Conservation (phyloP, 2,329 filamentous ascomycete genomes). For the Paecilomyces dactylethromorphus region DNA sequence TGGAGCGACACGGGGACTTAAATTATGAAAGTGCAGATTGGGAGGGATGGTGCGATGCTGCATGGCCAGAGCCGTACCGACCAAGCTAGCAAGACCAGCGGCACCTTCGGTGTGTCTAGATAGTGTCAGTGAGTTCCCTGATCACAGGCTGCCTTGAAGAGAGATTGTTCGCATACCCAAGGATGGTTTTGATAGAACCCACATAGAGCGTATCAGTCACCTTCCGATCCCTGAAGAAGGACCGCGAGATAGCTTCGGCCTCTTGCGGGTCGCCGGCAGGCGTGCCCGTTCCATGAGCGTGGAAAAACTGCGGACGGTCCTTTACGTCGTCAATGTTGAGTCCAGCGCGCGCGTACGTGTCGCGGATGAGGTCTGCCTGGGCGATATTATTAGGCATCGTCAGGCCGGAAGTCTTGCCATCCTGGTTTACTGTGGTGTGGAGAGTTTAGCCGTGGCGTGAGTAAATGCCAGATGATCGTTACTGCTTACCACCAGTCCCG, state of each 20-base stretch:
- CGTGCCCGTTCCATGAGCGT: conserved; percentile 22
- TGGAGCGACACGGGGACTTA: conserved; percentile 16
- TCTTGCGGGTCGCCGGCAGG: no score
- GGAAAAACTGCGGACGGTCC: conserved; percentile 13
- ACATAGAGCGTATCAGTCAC: no score
- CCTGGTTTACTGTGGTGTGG: conserved; percentile 14
- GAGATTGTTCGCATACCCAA: no score
- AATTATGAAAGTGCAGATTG: conserved; percentile 37
- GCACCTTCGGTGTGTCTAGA: no score
- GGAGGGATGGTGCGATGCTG: conserved; percentile 35
- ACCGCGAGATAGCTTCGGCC: no score
- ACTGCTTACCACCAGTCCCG: conserved; percentile 8
- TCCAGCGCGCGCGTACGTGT: conserved; percentile 21
- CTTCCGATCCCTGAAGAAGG: no score
- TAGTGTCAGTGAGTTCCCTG: no score
- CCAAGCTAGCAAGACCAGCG: no score
- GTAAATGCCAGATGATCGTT: no score
- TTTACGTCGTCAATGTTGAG: conserved; percentile 4
- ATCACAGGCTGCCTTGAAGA: no score
- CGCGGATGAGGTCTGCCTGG: conserved; percentile 23
- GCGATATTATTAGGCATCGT: conserved; percentile 11
- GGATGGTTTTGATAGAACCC: no score
- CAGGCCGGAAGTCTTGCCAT: conserved; percentile 19
- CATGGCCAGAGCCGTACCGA: conserved; percentile 32
- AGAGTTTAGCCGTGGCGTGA: no score